Conservation (phyloP, 495 filamentous ascomycete genomes). For the Arthonia radiata region DNA sequence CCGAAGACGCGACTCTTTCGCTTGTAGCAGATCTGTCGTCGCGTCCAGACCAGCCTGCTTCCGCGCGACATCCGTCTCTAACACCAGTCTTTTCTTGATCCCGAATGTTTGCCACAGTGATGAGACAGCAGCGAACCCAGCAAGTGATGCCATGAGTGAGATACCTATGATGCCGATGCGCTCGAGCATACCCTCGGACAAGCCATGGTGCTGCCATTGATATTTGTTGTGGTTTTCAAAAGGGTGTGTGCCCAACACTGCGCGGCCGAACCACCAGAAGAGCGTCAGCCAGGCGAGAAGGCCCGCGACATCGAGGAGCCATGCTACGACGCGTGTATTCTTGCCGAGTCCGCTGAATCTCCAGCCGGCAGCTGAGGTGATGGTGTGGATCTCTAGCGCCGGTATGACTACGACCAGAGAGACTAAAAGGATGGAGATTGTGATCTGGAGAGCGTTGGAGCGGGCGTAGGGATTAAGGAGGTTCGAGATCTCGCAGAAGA, state of each 20-base stretch:
- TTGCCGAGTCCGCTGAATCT: constrained; percentile 25
- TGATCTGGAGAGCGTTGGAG: constrained; percentile 32
- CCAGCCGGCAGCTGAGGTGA: constrained; percentile 34
- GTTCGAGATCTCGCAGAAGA: constrained; percentile 59
- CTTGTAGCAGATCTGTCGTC: constrained; percentile 44
- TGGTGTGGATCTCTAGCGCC: constrained; percentile 40
- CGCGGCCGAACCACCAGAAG: constrained; percentile 53
- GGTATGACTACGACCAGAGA: constrained; percentile 44
- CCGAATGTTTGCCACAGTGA: constrained; percentile 61
- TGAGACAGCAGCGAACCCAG: constrained; percentile 60
- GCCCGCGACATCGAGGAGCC: constrained; percentile 28
- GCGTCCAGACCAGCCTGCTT: constrained; percentile 52
- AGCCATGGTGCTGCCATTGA: constrained; percentile 11
- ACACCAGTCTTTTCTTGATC: constrained; percentile 30
- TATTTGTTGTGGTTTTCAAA: neutral
- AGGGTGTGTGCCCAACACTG: constrained; percentile 27
- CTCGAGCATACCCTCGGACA: constrained; percentile 51
- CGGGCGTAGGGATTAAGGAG: constrained; percentile 35
- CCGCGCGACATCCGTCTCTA: constrained; percentile 41
- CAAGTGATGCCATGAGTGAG: constrained; percentile 54
- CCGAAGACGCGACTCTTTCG: constrained; percentile 41
- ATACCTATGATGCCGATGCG: constrained; percentile 61
- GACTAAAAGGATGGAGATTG: constrained; percentile 36
- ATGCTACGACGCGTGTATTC: constrained; percentile 23
- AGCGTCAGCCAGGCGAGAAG: constrained; percentile 35